Conservation (phyloP, 2,329 filamentous ascomycete genomes). For the Lasiodiplodia theobromae region DNA sequence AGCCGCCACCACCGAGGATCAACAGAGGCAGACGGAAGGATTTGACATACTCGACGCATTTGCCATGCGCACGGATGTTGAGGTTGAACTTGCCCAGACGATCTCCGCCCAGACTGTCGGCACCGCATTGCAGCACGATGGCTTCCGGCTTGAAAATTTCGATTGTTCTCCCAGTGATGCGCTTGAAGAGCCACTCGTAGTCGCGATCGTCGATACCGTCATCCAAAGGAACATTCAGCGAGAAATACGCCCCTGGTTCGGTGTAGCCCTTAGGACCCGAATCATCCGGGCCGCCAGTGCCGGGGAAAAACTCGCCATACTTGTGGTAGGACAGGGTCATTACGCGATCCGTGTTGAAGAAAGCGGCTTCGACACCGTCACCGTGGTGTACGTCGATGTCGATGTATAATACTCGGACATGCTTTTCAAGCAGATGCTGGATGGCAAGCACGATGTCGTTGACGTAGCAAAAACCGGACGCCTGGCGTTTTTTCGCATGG, state of each 20-base stretch:
- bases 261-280: slow-evolving; percentile 83
- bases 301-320: slow-evolving; percentile 94
- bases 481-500: slow-evolving; percentile 93
- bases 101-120: slow-evolving; percentile 92
- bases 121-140: slow-evolving; percentile 94
- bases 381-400: slow-evolving; percentile 94
- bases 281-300: slow-evolving; percentile 85
- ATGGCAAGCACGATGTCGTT: slow-evolving; percentile 98
- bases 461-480: slow-evolving; percentile 97
- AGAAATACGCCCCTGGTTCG: slow-evolving; percentile 87
- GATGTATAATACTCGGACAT: slow-evolving; percentile 90
- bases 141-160: slow-evolving; percentile 86
- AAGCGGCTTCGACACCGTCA: slow-evolving; percentile 89
- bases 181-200: slow-evolving; percentile 85
- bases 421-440: slow-evolving; percentile 80
- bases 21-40: slow-evolving; percentile 80
- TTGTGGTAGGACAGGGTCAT: slow-evolving; percentile 97
- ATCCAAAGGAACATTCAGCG: slow-evolving; percentile 87
- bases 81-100: slow-evolving; percentile 95
- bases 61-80: slow-evolving; percentile 91
- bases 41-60: slow-evolving; percentile 90
- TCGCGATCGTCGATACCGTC: slow-evolving; percentile 92
- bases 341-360: slow-evolving; percentile 86
- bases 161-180: slow-evolving; percentile 78
- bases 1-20: slow-evolving; percentile 92